Percentiles rank a stretch among this genome's conserved stretches.
These are phyloP conservation scores for Psilocybe mexicana DNA, from an alignment of 1,284 basidiomycete species.

Conservation along the genomic window DNA sequence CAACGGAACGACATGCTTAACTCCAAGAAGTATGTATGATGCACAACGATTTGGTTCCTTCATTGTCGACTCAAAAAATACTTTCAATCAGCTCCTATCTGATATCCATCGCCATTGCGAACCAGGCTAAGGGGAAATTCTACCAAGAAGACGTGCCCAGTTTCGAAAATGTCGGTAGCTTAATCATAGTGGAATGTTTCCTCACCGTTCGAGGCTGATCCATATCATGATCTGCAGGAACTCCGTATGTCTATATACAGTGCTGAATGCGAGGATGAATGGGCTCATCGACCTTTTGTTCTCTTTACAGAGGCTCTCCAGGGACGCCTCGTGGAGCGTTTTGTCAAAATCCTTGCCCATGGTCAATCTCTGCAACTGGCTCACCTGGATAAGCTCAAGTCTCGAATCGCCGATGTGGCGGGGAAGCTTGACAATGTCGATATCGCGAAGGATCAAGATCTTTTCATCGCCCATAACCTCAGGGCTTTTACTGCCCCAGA, in stretches of 20 bases:
- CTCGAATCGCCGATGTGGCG: constrained; percentile 46
- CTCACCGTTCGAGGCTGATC: constrained; percentile 11
- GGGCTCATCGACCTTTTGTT: neutral
- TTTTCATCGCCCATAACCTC: constrained; percentile 73
- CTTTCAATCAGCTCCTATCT: constrained; percentile 59
- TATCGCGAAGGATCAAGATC: constrained; percentile 58
- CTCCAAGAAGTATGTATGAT: constrained; percentile 67
- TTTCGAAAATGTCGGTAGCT: constrained; percentile 66
- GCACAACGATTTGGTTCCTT: too few relatives aligned
- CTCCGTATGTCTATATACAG: constrained; percentile 53
- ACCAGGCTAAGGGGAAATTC: constrained; percentile 67
- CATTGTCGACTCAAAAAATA: neutral
- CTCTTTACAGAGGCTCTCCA: constrained; percentile 60
- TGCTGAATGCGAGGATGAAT: neutral
- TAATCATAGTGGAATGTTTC: constrained; percentile 5
- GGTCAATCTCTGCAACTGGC: constrained; percentile 56
- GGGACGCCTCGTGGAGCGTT: constrained; percentile 55
- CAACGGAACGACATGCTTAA: constrained; percentile 76
- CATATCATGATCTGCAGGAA: constrained; percentile 44
- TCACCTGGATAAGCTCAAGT: constrained; percentile 60
- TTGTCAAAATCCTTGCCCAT: constrained; percentile 53
- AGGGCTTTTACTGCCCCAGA: constrained; percentile 61
- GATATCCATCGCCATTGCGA: constrained; percentile 67
- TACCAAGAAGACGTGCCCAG: constrained; percentile 66
- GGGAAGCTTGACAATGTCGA: constrained; percentile 51